A percentile compares a stretch with the other conserved stretches of the same genome.
Conservation (phyloP, 495 filamentous ascomycete genomes). For the Hypoxylon fragiforme region DNA sequence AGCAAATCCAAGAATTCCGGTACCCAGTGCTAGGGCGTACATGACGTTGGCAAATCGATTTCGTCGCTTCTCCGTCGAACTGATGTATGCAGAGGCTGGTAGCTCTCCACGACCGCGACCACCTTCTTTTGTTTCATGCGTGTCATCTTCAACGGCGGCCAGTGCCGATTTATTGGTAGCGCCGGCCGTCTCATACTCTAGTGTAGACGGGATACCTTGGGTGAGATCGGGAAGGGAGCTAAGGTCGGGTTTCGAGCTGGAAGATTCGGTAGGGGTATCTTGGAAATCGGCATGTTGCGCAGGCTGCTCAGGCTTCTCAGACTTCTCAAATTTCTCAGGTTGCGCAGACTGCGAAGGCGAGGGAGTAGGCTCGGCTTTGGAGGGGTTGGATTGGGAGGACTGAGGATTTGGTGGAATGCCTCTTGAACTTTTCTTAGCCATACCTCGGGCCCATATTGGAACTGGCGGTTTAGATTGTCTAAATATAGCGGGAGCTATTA, state of each 20-base stretch:
- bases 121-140: slow-evolving; percentile 53
- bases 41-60: slow-evolving; percentile 68
- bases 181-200: slow-evolving; percentile 68
- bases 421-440: slow-evolving; percentile 42
- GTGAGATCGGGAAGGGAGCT: slow-evolving; percentile 82
- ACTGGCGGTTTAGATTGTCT: slow-evolving; percentile 24
- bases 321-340: no score
- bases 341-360: slow-evolving; percentile 13
- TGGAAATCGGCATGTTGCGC: slow-evolving; percentile 18
- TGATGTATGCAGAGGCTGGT: slow-evolving; percentile 84
- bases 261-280: slow-evolving; percentile 23
- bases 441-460: slow-evolving; percentile 44
- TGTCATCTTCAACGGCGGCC: slow-evolving; percentile 61
- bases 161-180: slow-evolving; percentile 53
- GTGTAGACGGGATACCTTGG: slow-evolving; percentile 86
- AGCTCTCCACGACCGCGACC: slow-evolving; percentile 60
- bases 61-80: slow-evolving; percentile 81
- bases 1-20: slow-evolving; percentile 50
- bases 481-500: slow-evolving; percentile 19
- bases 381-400: slow-evolving; percentile 1
- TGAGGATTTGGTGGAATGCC: slow-evolving; percentile 12
- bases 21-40: slow-evolving; percentile 58
- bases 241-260: slow-evolving; percentile 45
- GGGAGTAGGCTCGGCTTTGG: slow-evolving; percentile 8
- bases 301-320: slow-evolving; percentile 19